Conservation (phyloP, 176 grass and related monocot species). For the Carex parvula region DNA sequence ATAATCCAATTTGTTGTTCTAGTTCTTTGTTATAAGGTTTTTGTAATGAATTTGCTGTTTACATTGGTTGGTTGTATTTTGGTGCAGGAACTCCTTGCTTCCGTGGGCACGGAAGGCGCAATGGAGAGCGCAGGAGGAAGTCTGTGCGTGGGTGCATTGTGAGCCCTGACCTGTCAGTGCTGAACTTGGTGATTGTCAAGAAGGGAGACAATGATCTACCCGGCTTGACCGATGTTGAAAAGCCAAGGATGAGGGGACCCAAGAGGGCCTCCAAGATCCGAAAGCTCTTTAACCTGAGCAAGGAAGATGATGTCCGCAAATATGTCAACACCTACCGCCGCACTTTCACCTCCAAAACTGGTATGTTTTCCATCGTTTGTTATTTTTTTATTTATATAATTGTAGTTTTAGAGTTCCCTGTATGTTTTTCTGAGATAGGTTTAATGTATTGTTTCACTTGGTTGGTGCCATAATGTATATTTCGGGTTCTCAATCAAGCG, state of each 20-base stretch:
- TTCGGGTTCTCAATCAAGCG: background rate
- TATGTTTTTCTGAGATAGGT: background rate
- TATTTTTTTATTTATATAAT: background rate
- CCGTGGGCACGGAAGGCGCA: conserved; percentile 74
- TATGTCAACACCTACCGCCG: conserved; percentile 94
- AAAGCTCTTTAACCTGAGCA: conserved; percentile 89
- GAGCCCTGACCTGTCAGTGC: conserved; percentile 77
- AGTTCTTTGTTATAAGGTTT: background rate
- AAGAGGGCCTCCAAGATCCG: conserved; percentile 95
- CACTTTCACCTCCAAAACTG: conserved; percentile 77
- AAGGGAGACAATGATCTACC: conserved; percentile 84
- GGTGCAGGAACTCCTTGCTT: conserved; percentile 76
- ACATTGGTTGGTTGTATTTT: background rate
- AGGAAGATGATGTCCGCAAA: conserved; percentile 93
- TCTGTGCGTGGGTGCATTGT: conserved; percentile 95
- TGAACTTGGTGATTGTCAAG: conserved; percentile 93
- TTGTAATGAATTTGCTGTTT: background rate
- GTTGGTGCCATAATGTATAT: background rate
- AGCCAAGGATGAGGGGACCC: conserved; percentile 96
- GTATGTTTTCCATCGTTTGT: conserved; percentile 20
- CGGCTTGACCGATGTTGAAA: conserved; percentile 78
- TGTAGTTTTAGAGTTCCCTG: background rate
- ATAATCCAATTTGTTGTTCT: background rate
- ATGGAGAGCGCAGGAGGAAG: conserved; percentile 87
- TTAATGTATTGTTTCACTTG: background rate